These are phyloP conservation scores for Globisporangium ultimum DNA, from an alignment of 352 stramenopile genomes.

Conservation along the genomic window DNA sequence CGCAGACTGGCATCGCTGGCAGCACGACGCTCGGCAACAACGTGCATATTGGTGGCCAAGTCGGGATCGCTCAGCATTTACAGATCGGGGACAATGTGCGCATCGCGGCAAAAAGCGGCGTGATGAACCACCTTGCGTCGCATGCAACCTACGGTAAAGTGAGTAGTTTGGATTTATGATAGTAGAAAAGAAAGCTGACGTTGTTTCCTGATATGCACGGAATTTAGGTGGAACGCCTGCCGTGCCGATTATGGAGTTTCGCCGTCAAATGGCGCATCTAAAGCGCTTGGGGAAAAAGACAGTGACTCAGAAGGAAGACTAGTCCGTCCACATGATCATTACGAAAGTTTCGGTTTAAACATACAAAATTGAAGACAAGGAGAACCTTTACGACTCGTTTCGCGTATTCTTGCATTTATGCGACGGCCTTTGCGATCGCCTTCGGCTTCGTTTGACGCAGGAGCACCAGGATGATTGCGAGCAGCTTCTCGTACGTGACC, in stretches of 20 bases:
- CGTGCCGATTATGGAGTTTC: conserved; percentile 79
- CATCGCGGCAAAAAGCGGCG: conserved; percentile 83
- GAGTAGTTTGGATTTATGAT: not conserved
- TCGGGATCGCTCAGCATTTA: conserved; percentile 81
- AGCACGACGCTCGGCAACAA: conserved; percentile 76
- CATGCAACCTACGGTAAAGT: conserved; percentile 54
- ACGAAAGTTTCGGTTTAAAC: not conserved
- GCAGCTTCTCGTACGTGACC: conserved; percentile 93
- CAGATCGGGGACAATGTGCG: conserved; percentile 77
- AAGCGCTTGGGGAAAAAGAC: conserved; percentile 46
- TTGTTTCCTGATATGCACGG: conserved; percentile 11
- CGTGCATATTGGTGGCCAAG: conserved; percentile 78
- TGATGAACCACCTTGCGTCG: conserved; percentile 67
- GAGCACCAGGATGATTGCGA: conserved; percentile 52
- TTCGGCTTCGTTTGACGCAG: conserved; percentile 33
- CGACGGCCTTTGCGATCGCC: conserved; percentile 33
- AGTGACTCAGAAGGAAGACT: not conserved
- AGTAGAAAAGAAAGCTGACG: not conserved
- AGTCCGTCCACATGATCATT: no score
- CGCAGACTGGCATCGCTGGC: conserved; percentile 78
- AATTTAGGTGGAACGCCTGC: conserved; percentile 56
- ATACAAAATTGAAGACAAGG: not conserved
- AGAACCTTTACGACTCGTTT: not conserved
- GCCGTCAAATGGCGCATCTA: conserved; percentile 62
- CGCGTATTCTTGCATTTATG: conserved; percentile 15